A percentile compares a stretch with the other conserved stretches of the same genome.
Evolutionary conservation across 2,329 filamentous ascomycete genomes (phyloP).

Genomic region (Colletotrichum australisinense): DNA sequence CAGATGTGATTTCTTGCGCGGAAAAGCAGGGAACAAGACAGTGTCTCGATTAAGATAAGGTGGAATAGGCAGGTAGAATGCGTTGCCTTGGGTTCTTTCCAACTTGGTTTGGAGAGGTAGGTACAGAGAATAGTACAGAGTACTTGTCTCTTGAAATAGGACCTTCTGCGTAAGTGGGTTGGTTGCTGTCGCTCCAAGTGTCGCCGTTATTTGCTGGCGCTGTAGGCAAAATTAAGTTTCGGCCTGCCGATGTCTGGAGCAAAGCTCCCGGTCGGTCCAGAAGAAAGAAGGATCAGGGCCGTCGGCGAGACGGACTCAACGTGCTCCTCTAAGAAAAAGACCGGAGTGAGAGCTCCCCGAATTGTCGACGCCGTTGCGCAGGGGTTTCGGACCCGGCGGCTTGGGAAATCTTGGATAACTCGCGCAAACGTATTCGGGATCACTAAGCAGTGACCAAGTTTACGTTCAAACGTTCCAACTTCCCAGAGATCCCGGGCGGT

Average conservation of each 20-base stretch:
- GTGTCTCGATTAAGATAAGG: constrained; percentile 14
- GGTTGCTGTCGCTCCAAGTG: neutral
- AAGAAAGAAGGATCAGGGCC: too few relatives aligned
- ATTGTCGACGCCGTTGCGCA: neutral
- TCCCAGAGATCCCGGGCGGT: neutral
- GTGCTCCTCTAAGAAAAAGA: neutral
- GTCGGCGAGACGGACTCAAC: neutral
- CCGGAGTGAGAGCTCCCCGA: constrained; percentile 9
- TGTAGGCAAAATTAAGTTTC: constrained; percentile 18
- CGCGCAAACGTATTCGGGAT: neutral
- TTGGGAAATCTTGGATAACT: neutral
- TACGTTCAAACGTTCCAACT: neutral
- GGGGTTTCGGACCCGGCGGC: constrained; percentile 22
- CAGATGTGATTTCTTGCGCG: neutral
- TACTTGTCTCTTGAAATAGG: neutral
- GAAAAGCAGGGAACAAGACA: neutral
- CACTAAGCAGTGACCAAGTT: neutral
- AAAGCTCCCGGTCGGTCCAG: constrained; percentile 10
- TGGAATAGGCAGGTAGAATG: neutral
- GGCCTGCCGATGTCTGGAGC: constrained; percentile 18
- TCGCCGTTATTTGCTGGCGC: neutral
- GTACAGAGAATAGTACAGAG: neutral
- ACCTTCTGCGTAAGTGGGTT: neutral
- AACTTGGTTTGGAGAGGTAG: neutral
- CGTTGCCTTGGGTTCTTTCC: neutral